Evolutionary conservation across 2,329 filamentous ascomycete genomes (phyloP), one percentile per base, ranked within the genome.

Genomic region (Cryphonectria radicalis): DNA sequence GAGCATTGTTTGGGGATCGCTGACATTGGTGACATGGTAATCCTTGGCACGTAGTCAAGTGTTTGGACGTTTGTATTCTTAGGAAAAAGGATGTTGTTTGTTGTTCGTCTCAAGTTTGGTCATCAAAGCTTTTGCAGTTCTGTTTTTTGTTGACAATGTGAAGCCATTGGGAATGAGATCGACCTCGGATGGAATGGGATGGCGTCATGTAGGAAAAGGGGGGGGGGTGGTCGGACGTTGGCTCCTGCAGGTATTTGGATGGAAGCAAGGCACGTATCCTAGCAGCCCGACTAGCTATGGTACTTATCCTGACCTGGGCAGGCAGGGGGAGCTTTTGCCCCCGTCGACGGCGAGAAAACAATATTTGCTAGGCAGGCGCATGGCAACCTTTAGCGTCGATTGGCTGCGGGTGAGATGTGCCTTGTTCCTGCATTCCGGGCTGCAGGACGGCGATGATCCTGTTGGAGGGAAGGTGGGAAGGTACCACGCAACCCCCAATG

Each of bases 341-440:
- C 13, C 55, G 3, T 25, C 11, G 53, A 32, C 53, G 25, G n/a
- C 5, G 53, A 57, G 11, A n/a, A 7, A 28, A 25, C n/a, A 57
- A 57, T 14, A 28, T 46, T 7, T 46, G 37, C 10, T 25, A 57
- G 55, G 46, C 22, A 50, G 46, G 46, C 46, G 22, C 14, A 46
- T 32, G 43, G 43, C 19, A 13, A 28, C 11, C 8, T 32, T 13
- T 57, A 32, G 53, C 37, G 68, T 57, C 43, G 63, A 70, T 67
- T 70, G 69, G 69, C 25, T 63, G 53, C 28, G 46, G 57, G 59
- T 40, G 14, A 42, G 35, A 60, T 64, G 69, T 70, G 69, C 69
- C 69, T 68, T 43, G 69, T 70, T 70, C 69, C 69, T 70, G 69
- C 69, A 70, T 64, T 35, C 25, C 65, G 22, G 57, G 28, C 69